Base-by-base conservation (phyloP, 768 basidiomycete genomes). In the Trichaptum fuscoviolaceum region DNA sequence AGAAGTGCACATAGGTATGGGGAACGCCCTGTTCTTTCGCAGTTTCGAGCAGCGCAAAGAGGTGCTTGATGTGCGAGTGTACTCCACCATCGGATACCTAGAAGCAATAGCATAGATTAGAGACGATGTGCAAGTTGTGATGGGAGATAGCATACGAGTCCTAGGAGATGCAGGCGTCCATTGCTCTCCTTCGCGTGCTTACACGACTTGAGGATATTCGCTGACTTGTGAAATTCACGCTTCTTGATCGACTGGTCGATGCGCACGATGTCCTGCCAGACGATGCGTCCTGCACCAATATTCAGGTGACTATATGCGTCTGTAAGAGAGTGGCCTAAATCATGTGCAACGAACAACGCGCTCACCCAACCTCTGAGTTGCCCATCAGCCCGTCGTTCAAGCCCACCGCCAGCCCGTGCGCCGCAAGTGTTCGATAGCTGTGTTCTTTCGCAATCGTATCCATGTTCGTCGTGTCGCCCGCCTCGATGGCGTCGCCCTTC, bases 251-350 rank as follows among this genome's bases (percentile, higher is more conserved):
- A 83, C 61, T 95, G 90, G 72, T 98, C 95, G 73, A 97, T 97
- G 69, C 89, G 87, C 72, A 97, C 96, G 70, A 98, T 98, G 72
- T 98, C 96, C 76, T 98, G 96, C 96, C 96, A 97, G 30, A 97
- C 95, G 63, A 97, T 84, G 24, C 95, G 88, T 0, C 95, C 96
- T 64, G 96, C 96, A 35, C 95, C 95, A 70, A 96, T 93, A 77
- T 98, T 98, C 68, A 97, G 79, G 74, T 97, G 95, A 3, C 95
- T 96, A 67, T n/a, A 67, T 3, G 58, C 18, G 57, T 62, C 26
- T 3, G 4, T 30, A 30, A 30, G 30, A 30, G 30, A 30, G 30
- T 30, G 30, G 8, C 30, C 17, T 35, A 34, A 63, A 60, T 24
- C 36, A 34, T 58, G 24, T 18, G 12, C 10, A 24, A 24, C 7